Conservation (phyloP, 148 eudicot genomes). For the Silene latifolia region DNA sequence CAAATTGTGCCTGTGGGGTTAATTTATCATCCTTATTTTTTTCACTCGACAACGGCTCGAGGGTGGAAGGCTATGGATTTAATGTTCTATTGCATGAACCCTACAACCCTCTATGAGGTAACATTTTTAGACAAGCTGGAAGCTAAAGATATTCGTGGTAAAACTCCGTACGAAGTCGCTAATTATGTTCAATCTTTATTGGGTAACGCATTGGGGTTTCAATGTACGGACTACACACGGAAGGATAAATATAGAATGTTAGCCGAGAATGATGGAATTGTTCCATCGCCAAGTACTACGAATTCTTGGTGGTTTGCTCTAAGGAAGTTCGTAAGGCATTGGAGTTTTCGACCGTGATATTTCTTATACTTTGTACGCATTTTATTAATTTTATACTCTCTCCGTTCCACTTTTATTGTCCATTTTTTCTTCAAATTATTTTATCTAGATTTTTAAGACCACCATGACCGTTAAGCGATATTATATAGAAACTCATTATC, state of each 20-base stretch:
- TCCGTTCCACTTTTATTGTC: too few species aligned
- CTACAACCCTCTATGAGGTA: slow-evolving; percentile 32
- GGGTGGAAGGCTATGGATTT: slow-evolving; percentile 44
- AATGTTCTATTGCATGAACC: slow-evolving; percentile 41
- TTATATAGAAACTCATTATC: too few species aligned
- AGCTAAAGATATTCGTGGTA: slow-evolving; percentile 16
- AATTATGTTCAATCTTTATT: slow-evolving; percentile 33
- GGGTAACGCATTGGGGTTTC: slow-evolving; percentile 23
- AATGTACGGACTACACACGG: slow-evolving; percentile 30
- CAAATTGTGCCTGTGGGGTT: slow-evolving; percentile 68
- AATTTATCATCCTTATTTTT: slow-evolving; percentile 20
- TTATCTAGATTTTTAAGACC: too few species aligned
- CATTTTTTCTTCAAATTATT: too few species aligned
- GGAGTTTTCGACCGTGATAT: too few species aligned
- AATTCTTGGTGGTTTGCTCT: too few species aligned
- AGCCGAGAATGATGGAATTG: slow-evolving; percentile 24
- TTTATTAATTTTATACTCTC: too few species aligned
- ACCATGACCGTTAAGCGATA: too few species aligned
- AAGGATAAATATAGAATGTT: slow-evolving; percentile 29
- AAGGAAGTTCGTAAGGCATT: too few species aligned
- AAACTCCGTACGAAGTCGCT: slow-evolving; percentile 29
- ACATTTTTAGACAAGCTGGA: slow-evolving; percentile 40
- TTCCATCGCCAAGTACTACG: neutral
- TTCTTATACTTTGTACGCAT: too few species aligned
- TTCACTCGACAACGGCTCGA: slow-evolving; percentile 38